Base-by-base conservation (phyloP, 768 basidiomycete species). In the Lactifluus pinguis region DNA sequence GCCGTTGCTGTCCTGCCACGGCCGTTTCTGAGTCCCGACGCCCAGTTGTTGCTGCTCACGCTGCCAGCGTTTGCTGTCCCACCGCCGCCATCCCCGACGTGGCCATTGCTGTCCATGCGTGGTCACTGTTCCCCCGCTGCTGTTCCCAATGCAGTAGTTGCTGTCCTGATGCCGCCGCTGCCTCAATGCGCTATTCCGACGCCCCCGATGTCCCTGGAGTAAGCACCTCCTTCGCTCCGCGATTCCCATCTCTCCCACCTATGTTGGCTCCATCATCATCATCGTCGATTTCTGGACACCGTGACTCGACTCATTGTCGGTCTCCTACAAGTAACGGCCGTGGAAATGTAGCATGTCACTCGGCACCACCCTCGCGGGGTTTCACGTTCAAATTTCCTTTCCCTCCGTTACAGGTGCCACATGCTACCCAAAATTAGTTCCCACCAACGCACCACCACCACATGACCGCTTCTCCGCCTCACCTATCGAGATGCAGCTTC, bases 161-260 rank as follows among this genome's bases (percentile, higher is more conserved):
- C n/a, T n/a, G n/a, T n/a, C n/a, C n/a, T n/a, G n/a, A n/a, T n/a
- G n/a, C n/a, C n/a, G n/a, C n/a, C n/a, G n/a, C n/a, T n/a, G n/a
- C n/a, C n/a, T n/a, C n/a, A n/a, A n/a, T n/a, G n/a, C n/a, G n/a
- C n/a, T n/a, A n/a, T n/a, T n/a, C n/a, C n/a, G n/a, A n/a, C n/a
- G n/a, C n/a, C n/a, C n/a, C n/a, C n/a, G n/a, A n/a, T n/a, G 62
- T 66, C 50, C 65, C 65, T 54, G 65, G 65, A 14, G 21, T 42
- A 51, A 49, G 51, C n/a, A 55, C 62, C 54, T 34, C 59, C 39
- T 51, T 53, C 30, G 32, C 15, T 29, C 49, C 57, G 17, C 56
- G 57, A 3, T 55, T 29, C 30, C 53, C 55, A 21, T 38, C 9
- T 25, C 49, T 19, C 36, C 55, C 21, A 34, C 32, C 38, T 36